phyloP scores from a whole-genome alignment of 805 yeast genomes.

The Monosporozyma solicola region DNA sequence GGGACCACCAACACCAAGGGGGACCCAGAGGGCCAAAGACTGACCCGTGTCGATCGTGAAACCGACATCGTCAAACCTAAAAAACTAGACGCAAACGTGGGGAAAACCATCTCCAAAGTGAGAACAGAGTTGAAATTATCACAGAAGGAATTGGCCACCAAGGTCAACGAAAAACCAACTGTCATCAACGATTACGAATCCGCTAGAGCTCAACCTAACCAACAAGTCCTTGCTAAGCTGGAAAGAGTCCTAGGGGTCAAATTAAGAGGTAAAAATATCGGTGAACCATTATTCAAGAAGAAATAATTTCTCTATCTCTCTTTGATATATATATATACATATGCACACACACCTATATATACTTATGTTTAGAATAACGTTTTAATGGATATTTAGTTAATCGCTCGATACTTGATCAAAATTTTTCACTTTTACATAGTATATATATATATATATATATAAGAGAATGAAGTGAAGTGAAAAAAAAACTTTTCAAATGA shows the following conservation, averaged over 20 bases:
- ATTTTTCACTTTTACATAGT: not conserved
- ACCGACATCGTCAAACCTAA: conserved; percentile 91
- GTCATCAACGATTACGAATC: conserved; percentile 94
- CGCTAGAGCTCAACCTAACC: conserved; percentile 94
- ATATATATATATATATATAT: not conserved
- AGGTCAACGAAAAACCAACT: conserved; percentile 90
- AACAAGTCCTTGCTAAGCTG: conserved; percentile 83
- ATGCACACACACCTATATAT: not conserved
- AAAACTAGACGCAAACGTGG: conserved; percentile 76
- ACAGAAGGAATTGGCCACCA: conserved; percentile 94
- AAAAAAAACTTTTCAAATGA: not conserved
- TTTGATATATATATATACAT: not conserved
- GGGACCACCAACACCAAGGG: conserved; percentile 53
- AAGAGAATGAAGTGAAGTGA: not conserved
- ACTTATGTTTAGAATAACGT: not conserved
- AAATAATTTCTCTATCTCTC: conserved; percentile 17
- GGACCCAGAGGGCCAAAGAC: conserved; percentile 88
- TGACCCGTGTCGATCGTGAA: conserved; percentile 86
- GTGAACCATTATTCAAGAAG: conserved; percentile 63
- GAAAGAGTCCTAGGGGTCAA: conserved; percentile 93
- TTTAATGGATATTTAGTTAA: not conserved
- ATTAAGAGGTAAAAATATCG: conserved; percentile 92
- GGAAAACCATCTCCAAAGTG: conserved; percentile 76
- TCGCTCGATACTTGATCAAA: not conserved
- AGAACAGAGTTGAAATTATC: conserved; percentile 83